Base-by-base conservation (phyloP, 768 basidiomycete species). In the Daedalea quercina region DNA sequence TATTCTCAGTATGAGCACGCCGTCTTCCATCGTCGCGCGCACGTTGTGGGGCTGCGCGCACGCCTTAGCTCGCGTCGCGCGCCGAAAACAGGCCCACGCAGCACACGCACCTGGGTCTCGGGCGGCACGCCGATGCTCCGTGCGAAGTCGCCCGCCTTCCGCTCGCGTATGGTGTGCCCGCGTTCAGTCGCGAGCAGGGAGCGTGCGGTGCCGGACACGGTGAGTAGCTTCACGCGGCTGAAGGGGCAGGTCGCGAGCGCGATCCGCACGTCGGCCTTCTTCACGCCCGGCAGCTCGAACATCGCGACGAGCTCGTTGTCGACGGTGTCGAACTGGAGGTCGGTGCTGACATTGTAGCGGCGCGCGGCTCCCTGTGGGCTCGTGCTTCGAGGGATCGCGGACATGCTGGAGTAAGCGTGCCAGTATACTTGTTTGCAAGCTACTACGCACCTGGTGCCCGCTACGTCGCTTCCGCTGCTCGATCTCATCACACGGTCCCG, bases 271-370 rank as follows among this genome's bases (percentile, higher is more conserved):
- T 86, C 80, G 56, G 65, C 65, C 56, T 72, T 77, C 62, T 75
- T 76, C 63, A 87, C 71, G 41, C 87, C 87, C 3, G 87, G 87
- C 26, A 88, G 70, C 67, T 88, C 85, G 62, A 87, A 76, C 69
- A 80, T 73, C 48, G 79, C 81, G 53, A 74, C 76, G 60, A 87
- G 68, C 35, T 73, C 62, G 64, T 74, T 73, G 47, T 74, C 77
- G 31, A 73, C 70, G 34, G 64, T 58, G 62, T 82, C 76, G 69
- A 80, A 84, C 62, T 78, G 73, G 48, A 82, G 68, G 67, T 88
- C 87, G 26, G 80, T 72, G 59, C 82, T 80, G 55, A 85, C 80
- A 56, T 72, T 62, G 60, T 75, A 74, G 31, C 68, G 68, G n/a
- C 59, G 68, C 28, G 44, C 23, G 23, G 28, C 9, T n/a, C 7